Percentiles rank a stretch among this genome's conserved stretches.
phyloP scores from a whole-genome alignment of 2,329 filamentous ascomycete species.

The Monilinia vaccinii-corymbosi region DNA sequence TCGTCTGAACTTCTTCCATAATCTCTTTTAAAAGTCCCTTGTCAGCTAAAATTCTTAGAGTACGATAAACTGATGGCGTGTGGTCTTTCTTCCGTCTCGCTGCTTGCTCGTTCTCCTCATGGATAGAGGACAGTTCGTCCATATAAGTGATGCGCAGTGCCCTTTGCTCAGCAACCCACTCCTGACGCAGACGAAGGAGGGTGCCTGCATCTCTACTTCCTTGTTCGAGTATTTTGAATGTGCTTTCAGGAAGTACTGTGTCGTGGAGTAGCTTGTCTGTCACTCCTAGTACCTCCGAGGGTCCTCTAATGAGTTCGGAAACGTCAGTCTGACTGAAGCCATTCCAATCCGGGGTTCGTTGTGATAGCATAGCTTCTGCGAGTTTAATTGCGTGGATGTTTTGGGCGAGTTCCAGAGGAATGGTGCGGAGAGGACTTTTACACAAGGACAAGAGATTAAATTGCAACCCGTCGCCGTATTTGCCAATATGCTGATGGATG shows the following conservation, averaged over 20 bases:
- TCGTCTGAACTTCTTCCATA: constrained; percentile 13
- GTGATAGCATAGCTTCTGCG: constrained; percentile 34
- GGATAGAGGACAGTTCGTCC: constrained; percentile 38
- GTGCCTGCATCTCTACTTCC: constrained; percentile 15
- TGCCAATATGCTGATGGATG: constrained; percentile 58
- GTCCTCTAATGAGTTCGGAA: constrained; percentile 8
- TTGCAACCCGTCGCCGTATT: constrained; percentile 56
- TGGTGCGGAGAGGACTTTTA: constrained; percentile 46
- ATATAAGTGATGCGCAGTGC: constrained; percentile 38
- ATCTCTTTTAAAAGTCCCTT: constrained; percentile 49
- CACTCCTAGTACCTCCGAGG: constrained; percentile 13
- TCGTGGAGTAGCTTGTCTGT: constrained; percentile 16
- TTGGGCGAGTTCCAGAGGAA: constrained; percentile 32
- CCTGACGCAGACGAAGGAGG: constrained; percentile 32
- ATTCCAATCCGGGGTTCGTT: constrained; percentile 36
- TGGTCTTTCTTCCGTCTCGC: constrained; percentile 56
- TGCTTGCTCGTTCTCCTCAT: constrained; percentile 43
- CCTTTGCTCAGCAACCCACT: constrained; percentile 35
- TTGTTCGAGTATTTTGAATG: constrained; percentile 11
- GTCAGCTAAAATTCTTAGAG: constrained; percentile 60
- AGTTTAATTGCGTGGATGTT: constrained; percentile 34
- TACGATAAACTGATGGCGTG: constrained; percentile 57
- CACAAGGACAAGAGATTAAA: constrained; percentile 73
- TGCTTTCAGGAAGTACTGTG: not conserved
- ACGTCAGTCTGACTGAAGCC: constrained; percentile 24